Evolutionary conservation across 345 rosid genomes (phyloP), one percentile per base, ranked within the genome.

Genomic region (Pistacia integerrima): DNA sequence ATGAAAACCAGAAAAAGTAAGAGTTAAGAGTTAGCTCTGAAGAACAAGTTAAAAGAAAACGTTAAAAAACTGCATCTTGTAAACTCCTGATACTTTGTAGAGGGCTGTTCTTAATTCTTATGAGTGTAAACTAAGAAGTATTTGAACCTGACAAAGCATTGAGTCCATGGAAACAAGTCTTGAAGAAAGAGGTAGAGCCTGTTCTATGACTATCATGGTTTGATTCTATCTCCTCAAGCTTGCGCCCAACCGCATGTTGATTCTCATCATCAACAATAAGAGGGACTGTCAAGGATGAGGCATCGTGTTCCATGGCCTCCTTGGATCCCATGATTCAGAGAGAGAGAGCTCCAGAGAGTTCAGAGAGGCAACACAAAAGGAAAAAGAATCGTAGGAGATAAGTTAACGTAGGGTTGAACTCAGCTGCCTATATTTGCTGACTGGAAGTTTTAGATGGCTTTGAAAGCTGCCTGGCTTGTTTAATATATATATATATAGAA

Each of bases 91-190:
- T 41, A 41, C 8, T 7, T 0, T 41, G 8, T 41, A 41, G 46
- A 41, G 46, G 8, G 6, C 0, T 41, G 46, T 41, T 41, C 9
- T 41, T 41, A 41, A 41, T 41, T 41, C 46, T 41, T 41, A 41
- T 41, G 46, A 30, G 33, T 8, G 35, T 17, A 8, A 71, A 20
- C 48, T 11, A 5, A 48, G 25, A 73, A 30, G 44, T 8, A 38
- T 30, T 30, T 30, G 5, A 74, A 83, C 89, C 87, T 81, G 87
- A 78, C 58, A 86, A 66, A 76, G 85, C 87, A 64, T 84, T 84
- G 70, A 85, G 74, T 13, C 88, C 86, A 74, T 85, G 75, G 71
- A 83, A 77, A 74, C 72, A 79, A 54, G 85, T 79, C 7, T 79
- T 81, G 79, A 85, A 77, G 76, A 77, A 77, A 67, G 80, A 73